These are phyloP conservation scores for Aspergillus carbonarius DNA, from an alignment of 2,329 filamentous ascomycete species.

Conservation along the genomic window DNA sequence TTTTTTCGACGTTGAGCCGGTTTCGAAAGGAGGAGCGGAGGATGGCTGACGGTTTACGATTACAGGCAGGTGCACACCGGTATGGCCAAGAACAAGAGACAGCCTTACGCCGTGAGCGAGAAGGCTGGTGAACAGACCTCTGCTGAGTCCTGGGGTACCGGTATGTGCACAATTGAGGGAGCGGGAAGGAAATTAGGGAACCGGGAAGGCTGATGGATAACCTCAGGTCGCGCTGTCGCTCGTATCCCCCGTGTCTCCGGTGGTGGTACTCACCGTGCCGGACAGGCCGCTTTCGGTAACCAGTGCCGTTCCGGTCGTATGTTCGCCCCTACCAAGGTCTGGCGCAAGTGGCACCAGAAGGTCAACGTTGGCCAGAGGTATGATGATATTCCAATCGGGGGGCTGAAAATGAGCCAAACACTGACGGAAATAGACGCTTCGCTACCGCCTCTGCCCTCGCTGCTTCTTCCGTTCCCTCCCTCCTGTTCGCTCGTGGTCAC, in stretches of 20 bases:
- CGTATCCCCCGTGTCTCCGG: constrained; percentile 99
- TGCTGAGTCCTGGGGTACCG: constrained; percentile 99
- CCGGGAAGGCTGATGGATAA: constrained; percentile 12
- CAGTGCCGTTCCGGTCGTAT: constrained; percentile 99
- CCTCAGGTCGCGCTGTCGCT: constrained; percentile 89
- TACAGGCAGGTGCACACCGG: constrained; percentile 81
- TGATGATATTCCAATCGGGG: constrained; percentile 31
- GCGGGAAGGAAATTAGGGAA: not conserved
- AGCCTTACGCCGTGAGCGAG: constrained; percentile 99
- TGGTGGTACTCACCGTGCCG: constrained; percentile 99
- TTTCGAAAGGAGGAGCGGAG: constrained; percentile 7
- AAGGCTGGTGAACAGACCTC: constrained; percentile 99
- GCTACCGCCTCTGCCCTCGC: constrained; percentile 96
- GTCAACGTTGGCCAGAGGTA: constrained; percentile 98
- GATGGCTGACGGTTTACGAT: constrained; percentile 33
- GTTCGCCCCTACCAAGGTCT: constrained; percentile 99
- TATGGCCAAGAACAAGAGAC: constrained; percentile 99
- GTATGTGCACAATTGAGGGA: constrained; percentile 57
- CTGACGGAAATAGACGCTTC: constrained; percentile 68
- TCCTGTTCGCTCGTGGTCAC: constrained; percentile 96
- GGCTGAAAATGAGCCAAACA: constrained; percentile 12
- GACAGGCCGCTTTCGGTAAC: constrained; percentile 99
- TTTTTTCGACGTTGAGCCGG: constrained; percentile 6
- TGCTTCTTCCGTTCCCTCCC: constrained; percentile 90
- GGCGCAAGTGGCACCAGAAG: constrained; percentile 99